Conservation (phyloP, 371 early-diverging fungal species). For the Funneliformis caledonium region DNA sequence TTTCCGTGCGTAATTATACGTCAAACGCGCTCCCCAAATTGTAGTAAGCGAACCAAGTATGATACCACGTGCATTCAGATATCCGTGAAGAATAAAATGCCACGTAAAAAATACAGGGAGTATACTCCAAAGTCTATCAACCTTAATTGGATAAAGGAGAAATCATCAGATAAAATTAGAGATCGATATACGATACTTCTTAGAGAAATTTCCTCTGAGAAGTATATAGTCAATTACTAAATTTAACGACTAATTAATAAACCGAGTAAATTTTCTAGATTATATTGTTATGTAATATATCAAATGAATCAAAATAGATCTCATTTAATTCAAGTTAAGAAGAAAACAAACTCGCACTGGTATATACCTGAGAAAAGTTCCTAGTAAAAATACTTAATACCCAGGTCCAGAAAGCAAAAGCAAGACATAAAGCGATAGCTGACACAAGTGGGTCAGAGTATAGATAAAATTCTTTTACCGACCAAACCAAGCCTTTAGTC, state of each 20-base stretch:
- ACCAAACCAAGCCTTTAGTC: not conserved
- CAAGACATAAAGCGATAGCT: not conserved
- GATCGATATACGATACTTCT: no score
- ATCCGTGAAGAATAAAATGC: constrained; percentile 17
- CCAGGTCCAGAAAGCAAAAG: not conserved
- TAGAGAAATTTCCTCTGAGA: no score
- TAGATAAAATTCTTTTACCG: not conserved
- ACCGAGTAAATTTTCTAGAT: no score
- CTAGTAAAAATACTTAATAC: not conserved
- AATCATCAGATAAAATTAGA: not conserved
- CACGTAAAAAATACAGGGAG: constrained; percentile 6
- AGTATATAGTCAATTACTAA: no score
- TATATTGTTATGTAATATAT: no score
- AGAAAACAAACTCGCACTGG: not conserved
- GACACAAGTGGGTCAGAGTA: not conserved
- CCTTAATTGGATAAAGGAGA: not conserved
- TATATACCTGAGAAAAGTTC: constrained; percentile 8
- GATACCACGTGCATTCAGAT: constrained; percentile 13
- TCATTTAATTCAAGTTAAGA: not conserved
- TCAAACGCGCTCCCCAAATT: constrained; percentile 82
- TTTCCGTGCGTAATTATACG: constrained; percentile 78
- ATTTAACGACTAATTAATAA: no score
- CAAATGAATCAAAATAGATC: no score
- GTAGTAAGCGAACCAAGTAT: constrained; percentile 50
- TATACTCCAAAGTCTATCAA: constrained; percentile 33